Evolutionary conservation across 2,329 filamentous ascomycete species (phyloP).

Genomic region (Colletotrichum musae): DNA sequence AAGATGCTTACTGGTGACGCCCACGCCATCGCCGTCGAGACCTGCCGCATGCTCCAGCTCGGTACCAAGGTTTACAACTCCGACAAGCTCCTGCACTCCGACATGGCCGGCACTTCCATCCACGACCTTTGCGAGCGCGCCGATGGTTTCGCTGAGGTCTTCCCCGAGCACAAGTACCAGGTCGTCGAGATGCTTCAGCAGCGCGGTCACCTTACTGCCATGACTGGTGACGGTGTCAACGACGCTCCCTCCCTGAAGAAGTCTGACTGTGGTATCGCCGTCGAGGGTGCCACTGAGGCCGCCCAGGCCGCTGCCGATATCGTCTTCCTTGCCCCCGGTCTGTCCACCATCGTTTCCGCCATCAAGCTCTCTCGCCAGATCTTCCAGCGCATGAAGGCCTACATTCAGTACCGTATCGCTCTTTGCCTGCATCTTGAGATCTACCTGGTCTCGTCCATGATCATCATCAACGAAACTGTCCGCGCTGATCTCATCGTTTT

Average conservation of each 20-base stretch:
- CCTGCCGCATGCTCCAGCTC: slow-evolving; percentile 85
- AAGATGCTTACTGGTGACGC: slow-evolving; percentile 89
- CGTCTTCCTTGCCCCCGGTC: slow-evolving; percentile 80
- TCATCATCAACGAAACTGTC: slow-evolving; percentile 85
- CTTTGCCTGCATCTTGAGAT: slow-evolving; percentile 82
- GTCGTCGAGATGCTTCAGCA: slow-evolving; percentile 84
- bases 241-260: slow-evolving; percentile 82
- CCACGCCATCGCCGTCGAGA: slow-evolving; percentile 85
- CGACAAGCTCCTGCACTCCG: slow-evolving; percentile 82
- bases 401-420: slow-evolving; percentile 83
- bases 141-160: slow-evolving; percentile 81
- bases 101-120: slow-evolving; percentile 79
- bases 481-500: slow-evolving; percentile 82
- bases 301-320: slow-evolving; percentile 82
- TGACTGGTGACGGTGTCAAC: slow-evolving; percentile 85
- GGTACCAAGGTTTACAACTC: slow-evolving; percentile 88
- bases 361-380: slow-evolving; percentile 83
- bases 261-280: slow-evolving; percentile 81
- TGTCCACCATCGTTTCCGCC: slow-evolving; percentile 79
- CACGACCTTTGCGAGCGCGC: slow-evolving; percentile 83
- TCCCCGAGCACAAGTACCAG: slow-evolving; percentile 83
- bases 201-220: slow-evolving; percentile 80
- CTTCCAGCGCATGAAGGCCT: slow-evolving; percentile 85
- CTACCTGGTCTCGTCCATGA: slow-evolving; percentile 83
- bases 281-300: slow-evolving; percentile 80